phyloP scores from a whole-genome alignment of 345 rosid genomes.

The Trapa incisa region DNA sequence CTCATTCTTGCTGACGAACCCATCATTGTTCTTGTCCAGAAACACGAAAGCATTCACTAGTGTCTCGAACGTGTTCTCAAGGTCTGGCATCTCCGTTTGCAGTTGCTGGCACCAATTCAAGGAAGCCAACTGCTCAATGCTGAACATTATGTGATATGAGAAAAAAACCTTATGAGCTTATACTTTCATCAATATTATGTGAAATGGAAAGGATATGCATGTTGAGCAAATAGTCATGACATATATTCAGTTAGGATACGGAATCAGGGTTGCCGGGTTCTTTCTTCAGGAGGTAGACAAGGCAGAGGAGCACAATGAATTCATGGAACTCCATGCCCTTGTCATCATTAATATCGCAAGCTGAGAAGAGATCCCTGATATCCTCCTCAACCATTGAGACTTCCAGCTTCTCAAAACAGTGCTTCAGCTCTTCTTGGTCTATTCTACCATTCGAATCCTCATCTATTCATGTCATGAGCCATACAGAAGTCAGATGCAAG shows the following conservation, averaged over 20 bases:
- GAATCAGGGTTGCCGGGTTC: conserved; percentile 42
- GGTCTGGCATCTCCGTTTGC: conserved; percentile 51
- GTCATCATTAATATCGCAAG: conserved; percentile 73
- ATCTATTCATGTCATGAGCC: conserved; percentile 24
- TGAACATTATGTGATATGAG: neutral
- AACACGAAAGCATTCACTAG: conserved; percentile 78
- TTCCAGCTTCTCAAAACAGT: conserved; percentile 59
- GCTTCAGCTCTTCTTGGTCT: conserved; percentile 64
- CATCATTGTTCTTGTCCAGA: conserved; percentile 83
- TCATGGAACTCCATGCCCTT: conserved; percentile 77
- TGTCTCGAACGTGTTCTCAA: conserved; percentile 79
- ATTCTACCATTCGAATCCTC: conserved; percentile 77
- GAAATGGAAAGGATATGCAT: neutral
- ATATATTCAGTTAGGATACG: conserved; percentile 28
- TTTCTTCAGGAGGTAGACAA: conserved; percentile 73
- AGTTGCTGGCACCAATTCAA: conserved; percentile 43
- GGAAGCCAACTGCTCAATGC: conserved; percentile 20
- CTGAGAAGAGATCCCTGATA: conserved; percentile 57
- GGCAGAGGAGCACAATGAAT: conserved; percentile 87
- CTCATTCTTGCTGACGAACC: conserved; percentile 78
- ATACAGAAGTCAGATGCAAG: neutral
- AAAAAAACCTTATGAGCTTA: neutral
- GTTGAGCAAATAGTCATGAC: neutral
- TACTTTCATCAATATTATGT: neutral
- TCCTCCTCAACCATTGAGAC: conserved; percentile 72